Conservation (phyloP, 2,329 filamentous ascomycete species). For the Aspergillus sp. region DNA sequence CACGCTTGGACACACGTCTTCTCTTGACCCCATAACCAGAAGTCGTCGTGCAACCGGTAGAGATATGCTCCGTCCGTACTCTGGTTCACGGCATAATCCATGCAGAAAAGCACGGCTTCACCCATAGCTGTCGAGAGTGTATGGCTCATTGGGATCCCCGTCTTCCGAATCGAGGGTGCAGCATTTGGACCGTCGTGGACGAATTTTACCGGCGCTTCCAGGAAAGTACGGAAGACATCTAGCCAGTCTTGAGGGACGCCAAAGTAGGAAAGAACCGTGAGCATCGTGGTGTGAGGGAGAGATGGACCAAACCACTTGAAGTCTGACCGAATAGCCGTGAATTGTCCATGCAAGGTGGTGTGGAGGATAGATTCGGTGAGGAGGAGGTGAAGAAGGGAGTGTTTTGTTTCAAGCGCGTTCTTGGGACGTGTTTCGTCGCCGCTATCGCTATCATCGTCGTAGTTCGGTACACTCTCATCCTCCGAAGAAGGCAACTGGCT, state of each 20-base stretch:
- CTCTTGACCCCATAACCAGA: constrained; percentile 67
- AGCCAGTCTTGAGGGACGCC: constrained; percentile 59
- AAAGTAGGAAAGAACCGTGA: constrained; percentile 58
- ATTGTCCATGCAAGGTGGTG: constrained; percentile 47
- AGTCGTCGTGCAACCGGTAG: constrained; percentile 64
- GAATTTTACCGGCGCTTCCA: constrained; percentile 61
- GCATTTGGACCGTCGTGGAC: constrained; percentile 51
- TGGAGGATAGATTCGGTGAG: constrained; percentile 57
- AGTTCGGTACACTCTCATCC: constrained; percentile 37
- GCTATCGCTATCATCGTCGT: constrained; percentile 34
- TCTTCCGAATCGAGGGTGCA: constrained; percentile 47
- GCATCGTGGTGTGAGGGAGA: constrained; percentile 60
- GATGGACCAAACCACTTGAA: constrained; percentile 60
- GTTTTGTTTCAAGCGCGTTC: constrained; percentile 52
- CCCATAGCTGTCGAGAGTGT: constrained; percentile 60
- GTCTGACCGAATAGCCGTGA: constrained; percentile 58
- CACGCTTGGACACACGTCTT: constrained; percentile 57
- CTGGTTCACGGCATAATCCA: constrained; percentile 65
- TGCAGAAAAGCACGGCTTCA: constrained; percentile 62
- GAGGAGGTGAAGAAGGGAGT: constrained; percentile 57
- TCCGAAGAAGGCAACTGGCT: constrained; percentile 52
- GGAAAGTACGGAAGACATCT: constrained; percentile 58
- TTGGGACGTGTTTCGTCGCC: constrained; percentile 35
- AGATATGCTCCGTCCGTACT: constrained; percentile 54
- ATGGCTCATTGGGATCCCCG: constrained; percentile 62